A percentile compares a stretch with the other conserved stretches of the same genome.
phyloP scores from a whole-genome alignment of 2,329 filamentous ascomycete genomes.

The Malbranchea zuffiana region DNA sequence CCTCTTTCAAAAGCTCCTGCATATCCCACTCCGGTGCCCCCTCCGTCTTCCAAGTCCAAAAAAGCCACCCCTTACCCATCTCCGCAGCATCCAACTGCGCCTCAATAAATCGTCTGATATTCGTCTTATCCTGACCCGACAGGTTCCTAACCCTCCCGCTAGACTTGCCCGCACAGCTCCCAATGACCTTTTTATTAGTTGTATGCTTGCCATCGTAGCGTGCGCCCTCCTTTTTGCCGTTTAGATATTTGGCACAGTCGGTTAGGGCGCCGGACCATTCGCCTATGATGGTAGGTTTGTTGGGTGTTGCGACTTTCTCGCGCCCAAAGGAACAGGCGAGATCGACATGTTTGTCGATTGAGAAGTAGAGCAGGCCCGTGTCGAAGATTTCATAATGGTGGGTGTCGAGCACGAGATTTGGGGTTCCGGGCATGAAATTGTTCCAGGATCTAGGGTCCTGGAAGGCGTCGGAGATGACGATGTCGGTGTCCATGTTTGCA shows the following conservation, averaged over 20 bases:
- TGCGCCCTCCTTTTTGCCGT: slow-evolving; percentile 49
- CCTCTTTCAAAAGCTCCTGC: slow-evolving; percentile 32
- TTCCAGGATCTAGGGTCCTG: slow-evolving; percentile 47
- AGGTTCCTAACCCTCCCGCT: slow-evolving; percentile 39
- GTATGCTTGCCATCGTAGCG: slow-evolving; percentile 47
- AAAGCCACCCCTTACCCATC: slow-evolving; percentile 35
- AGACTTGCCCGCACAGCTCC: slow-evolving; percentile 44
- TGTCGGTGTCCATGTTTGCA: slow-evolving; percentile 33
- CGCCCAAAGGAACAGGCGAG: slow-evolving; percentile 45
- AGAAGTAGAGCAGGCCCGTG: slow-evolving; percentile 39
- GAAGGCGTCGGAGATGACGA: slow-evolving; percentile 47
- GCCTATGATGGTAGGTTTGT: slow-evolving; percentile 58
- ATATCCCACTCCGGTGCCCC: slow-evolving; percentile 41
- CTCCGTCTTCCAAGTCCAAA: slow-evolving; percentile 43
- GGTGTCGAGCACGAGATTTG: slow-evolving; percentile 52
- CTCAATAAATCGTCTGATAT: slow-evolving; percentile 36
- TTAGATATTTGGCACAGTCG: slow-evolving; percentile 43
- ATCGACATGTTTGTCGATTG: slow-evolving; percentile 44
- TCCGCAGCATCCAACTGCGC: slow-evolving; percentile 38
- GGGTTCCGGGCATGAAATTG: slow-evolving; percentile 43
- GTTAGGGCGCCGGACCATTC: slow-evolving; percentile 61
- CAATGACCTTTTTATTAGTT: slow-evolving; percentile 27
- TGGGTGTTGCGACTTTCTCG: slow-evolving; percentile 39
- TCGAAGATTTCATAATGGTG: slow-evolving; percentile 60
- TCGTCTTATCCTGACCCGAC: slow-evolving; percentile 25